Evolutionary conservation across 1,284 basidiomycete species (phyloP).

Genomic region (Ceratobasidium sp.): DNA sequence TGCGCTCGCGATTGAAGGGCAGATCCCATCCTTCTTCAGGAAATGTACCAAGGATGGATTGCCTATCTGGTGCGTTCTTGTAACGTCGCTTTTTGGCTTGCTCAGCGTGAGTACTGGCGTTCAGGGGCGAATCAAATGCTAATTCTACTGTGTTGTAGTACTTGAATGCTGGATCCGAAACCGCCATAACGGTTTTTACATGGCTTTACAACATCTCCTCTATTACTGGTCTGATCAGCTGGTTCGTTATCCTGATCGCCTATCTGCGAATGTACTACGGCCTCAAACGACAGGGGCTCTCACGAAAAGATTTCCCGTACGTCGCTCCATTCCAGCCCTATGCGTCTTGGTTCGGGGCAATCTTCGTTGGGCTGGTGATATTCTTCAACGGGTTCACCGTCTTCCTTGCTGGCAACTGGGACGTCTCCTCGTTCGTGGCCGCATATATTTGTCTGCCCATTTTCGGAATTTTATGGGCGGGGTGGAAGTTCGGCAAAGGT

Average conservation of each 20-base stretch:
- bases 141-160: slow-evolving; percentile 43
- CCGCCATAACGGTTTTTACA: slow-evolving; percentile 45
- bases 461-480: slow-evolving; percentile 50
- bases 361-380: slow-evolving; percentile 22
- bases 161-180: slow-evolving; percentile 47
- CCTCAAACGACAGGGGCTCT: slow-evolving; percentile 53
- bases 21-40: slow-evolving; percentile 55
- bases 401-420: slow-evolving; percentile 52
- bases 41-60: slow-evolving; percentile 68
- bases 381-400: slow-evolving; percentile 47
- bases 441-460: slow-evolving; percentile 51
- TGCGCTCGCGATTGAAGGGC: slow-evolving; percentile 55
- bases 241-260: slow-evolving; percentile 56
- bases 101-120: slow-evolving; percentile 48
- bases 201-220: slow-evolving; percentile 70
- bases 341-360: slow-evolving; percentile 46
- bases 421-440: slow-evolving; percentile 47
- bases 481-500: slow-evolving; percentile 55
- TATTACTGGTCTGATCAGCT: slow-evolving; percentile 71
- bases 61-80: slow-evolving; percentile 53
- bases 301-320: slow-evolving; percentile 54
- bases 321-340: slow-evolving; percentile 50
- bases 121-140: background rate
- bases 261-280: slow-evolving; percentile 53
- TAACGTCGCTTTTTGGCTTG: slow-evolving; percentile 51